These are phyloP conservation scores for Aotearoamyces nothofagi DNA, from an alignment of 2,329 filamentous ascomycete species.

Conservation along the genomic window DNA sequence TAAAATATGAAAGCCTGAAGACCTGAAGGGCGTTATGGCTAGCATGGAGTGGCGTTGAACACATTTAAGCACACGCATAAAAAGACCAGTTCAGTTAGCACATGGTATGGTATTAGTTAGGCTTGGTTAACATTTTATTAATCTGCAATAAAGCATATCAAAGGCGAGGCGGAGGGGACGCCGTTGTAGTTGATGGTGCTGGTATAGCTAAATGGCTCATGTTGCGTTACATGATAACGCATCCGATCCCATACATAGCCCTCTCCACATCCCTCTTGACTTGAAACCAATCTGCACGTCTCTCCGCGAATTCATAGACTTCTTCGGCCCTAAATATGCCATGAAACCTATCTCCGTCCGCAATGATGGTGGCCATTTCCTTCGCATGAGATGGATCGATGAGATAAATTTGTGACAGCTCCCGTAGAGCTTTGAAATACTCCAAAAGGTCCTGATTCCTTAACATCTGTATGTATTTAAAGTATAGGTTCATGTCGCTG, in stretches of 20 bases:
- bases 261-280: slow-evolving; percentile 81
- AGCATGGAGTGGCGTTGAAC: too few relatives aligned
- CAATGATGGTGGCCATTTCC: slow-evolving; percentile 89
- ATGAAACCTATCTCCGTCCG: slow-evolving; percentile 76
- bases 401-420: slow-evolving; percentile 89
- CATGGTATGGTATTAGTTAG: too few relatives aligned
- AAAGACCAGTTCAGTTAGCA: too few relatives aligned
- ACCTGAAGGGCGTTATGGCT: too few relatives aligned
- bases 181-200: too few relatives aligned
- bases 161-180: too few relatives aligned
- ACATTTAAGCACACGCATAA: too few relatives aligned
- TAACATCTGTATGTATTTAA: slow-evolving; percentile 67
- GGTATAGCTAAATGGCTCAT: too few relatives aligned
- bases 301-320: slow-evolving; percentile 92
- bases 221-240: slow-evolving; percentile 68
- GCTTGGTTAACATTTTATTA: too few relatives aligned
- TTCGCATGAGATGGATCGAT: slow-evolving; percentile 79
- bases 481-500: slow-evolving; percentile 92
- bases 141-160: too few relatives aligned
- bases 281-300: slow-evolving; percentile 87
- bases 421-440: slow-evolving; percentile 83
- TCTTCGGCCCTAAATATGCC: slow-evolving; percentile 92
- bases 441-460: slow-evolving; percentile 70
- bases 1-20: too few relatives aligned
- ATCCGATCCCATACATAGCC: slow-evolving; percentile 95